These are phyloP conservation scores for Ceratocystis colombiana DNA, from an alignment of 2,329 filamentous ascomycete genomes.

Conservation along the genomic window DNA sequence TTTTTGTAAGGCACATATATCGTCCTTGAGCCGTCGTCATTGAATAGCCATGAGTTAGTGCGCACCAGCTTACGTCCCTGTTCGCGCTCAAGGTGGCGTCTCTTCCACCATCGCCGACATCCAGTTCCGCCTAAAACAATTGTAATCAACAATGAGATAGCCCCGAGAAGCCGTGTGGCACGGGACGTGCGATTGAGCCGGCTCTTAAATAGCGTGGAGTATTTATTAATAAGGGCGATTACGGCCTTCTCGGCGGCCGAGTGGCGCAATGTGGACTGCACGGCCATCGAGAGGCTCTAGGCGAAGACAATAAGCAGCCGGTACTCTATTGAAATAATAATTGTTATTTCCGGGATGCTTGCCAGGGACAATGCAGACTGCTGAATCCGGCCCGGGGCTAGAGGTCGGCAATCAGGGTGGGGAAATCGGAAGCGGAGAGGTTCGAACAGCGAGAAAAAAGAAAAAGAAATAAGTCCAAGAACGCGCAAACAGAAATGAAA, in stretches of 20 bases:
- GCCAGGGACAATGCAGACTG: neutral
- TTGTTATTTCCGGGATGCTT: neutral
- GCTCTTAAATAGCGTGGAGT: conserved; percentile 43
- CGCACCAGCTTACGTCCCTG: conserved; percentile 72
- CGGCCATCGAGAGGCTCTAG: conserved; percentile 52
- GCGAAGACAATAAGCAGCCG: neutral
- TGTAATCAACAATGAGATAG: conserved; percentile 62
- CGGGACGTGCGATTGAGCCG: conserved; percentile 56
- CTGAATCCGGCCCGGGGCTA: neutral
- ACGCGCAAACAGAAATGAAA: neutral
- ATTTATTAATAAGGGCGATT: conserved; percentile 52
- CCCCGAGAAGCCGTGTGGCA: conserved; percentile 62
- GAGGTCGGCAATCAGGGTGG: neutral
- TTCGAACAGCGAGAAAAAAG: neutral
- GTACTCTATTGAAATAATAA: neutral
- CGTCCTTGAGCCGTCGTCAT: conserved; percentile 88
- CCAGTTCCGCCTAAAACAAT: conserved; percentile 74
- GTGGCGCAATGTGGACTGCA: conserved; percentile 70
- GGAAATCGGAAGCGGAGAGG: neutral
- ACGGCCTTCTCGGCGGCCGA: conserved; percentile 57
- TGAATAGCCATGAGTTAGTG: conserved; percentile 82
- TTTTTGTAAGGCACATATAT: conserved; percentile 92
- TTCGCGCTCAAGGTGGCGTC: conserved; percentile 64
- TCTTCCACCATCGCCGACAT: conserved; percentile 65
- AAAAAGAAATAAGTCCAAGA: neutral